Evolutionary conservation across 1,139 yeast genomes (phyloP).

Genomic region (Yamadazyma diospyri): DNA sequence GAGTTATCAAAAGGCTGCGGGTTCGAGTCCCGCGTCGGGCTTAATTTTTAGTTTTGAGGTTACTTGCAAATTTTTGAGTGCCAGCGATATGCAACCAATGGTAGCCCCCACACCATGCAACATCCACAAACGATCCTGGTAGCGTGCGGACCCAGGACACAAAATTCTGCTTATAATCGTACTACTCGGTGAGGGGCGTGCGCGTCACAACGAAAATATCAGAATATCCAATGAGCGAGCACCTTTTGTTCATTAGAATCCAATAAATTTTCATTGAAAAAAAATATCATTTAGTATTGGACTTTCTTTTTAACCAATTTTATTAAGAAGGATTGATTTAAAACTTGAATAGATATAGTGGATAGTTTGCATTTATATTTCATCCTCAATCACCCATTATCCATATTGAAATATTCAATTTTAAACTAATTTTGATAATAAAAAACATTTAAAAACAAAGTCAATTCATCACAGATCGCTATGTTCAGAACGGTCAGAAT

Average conservation of each 20-base stretch:
- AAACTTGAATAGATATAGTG: conserved; percentile 2
- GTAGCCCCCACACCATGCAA: too few relatives aligned
- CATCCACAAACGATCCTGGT: too few relatives aligned
- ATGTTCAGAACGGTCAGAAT: conserved; percentile 28
- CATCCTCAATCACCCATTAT: conserved; percentile 5
- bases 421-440: neutral
- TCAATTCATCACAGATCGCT: neutral
- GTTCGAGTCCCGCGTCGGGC: conserved; percentile 19
- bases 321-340: conserved; percentile 3
- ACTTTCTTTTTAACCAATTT: conserved; percentile 7
- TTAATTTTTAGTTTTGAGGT: conserved; percentile 8
- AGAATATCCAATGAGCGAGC: conserved; percentile 21
- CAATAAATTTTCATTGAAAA: conserved; percentile 13
- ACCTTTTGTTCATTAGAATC: conserved; percentile 23
- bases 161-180: too few relatives aligned
- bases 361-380: conserved; percentile 6
- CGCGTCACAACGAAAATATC: conserved; percentile 1
- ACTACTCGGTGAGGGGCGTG: too few relatives aligned
- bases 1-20: conserved; percentile 17
- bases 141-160: too few relatives aligned
- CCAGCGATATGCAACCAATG: too few relatives aligned
- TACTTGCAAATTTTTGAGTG: too few relatives aligned
- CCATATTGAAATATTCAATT: conserved; percentile 6
- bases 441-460: conserved; percentile 2
- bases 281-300: conserved; percentile 9